These are phyloP conservation scores for Brachypodium distachyon DNA, from an alignment of 202 grass and related monocot species.

Conservation along the genomic window DNA sequence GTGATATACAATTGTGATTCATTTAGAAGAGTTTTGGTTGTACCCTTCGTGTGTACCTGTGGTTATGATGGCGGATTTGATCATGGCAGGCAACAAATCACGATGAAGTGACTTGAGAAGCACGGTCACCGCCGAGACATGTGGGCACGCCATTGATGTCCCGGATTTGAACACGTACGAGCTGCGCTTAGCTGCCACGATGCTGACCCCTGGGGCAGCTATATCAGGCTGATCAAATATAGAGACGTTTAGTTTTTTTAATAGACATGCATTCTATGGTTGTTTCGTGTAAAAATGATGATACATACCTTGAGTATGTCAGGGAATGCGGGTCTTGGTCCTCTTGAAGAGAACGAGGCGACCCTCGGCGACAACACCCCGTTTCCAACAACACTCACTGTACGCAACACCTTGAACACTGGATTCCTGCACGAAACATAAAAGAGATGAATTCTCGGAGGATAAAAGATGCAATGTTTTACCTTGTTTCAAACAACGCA, in stretches of 20 bases:
- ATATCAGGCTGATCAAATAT: slow-evolving; percentile 35
- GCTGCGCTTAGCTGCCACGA: slow-evolving; percentile 19
- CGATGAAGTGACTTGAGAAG: slow-evolving; percentile 56
- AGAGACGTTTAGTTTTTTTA: neutral
- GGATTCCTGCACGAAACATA: neutral
- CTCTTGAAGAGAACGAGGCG: slow-evolving; percentile 25
- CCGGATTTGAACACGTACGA: neutral
- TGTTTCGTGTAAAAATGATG: neutral
- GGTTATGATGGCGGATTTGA: slow-evolving; percentile 58
- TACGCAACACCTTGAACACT: neutral
- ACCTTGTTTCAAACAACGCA: neutral
- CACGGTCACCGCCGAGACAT: slow-evolving; percentile 34
- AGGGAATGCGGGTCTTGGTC: neutral
- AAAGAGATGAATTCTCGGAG: neutral
- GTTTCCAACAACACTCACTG: neutral
- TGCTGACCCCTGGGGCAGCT: slow-evolving; percentile 52
- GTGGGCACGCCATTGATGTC: slow-evolving; percentile 55
- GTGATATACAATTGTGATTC: neutral
- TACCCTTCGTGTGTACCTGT: slow-evolving; percentile 12
- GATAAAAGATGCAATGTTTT: neutral
- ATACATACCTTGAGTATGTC: slow-evolving; percentile 17
- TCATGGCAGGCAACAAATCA: slow-evolving; percentile 51
- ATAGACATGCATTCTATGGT: neutral
- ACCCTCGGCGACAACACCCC: slow-evolving; percentile 22
- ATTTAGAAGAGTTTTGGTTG: neutral